Evolutionary conservation across 495 filamentous ascomycete genomes (phyloP), one percentile per base, ranked within the genome.

Genomic region (Chaetomium fimeti): DNA sequence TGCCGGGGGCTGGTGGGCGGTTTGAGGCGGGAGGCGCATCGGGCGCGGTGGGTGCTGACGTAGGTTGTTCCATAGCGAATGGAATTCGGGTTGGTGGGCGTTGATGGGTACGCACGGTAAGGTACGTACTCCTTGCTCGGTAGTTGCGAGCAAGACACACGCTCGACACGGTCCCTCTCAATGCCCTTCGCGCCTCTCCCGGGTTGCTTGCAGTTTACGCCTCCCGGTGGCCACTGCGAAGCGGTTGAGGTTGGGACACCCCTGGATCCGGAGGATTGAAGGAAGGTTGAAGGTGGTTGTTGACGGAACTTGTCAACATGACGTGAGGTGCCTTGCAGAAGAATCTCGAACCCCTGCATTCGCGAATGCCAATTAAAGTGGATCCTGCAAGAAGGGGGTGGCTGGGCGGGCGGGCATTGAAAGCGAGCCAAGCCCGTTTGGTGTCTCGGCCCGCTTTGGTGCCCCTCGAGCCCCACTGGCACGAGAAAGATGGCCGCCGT

Each of bases 21-120:
- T 27, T 57, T 27, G 69, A 45, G 61, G 61, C 62, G 65, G 67
- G 29, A 13, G 49, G 59, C 36, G 65, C 61, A 63, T 71, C 67
- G 32, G 67, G 15, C 36, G 51, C 36, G 42, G 61, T 52, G 54
- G 52, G 45, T 22, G 69, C 20, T 49, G 63, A 60, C 38, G 53
- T 48, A 40, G 68, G 40, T 49, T 68, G 65, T 55, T 69, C 69
- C 71, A 73, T 73, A 5, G 2, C 40, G 38, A 36, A 36, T 55
- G 15, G 20, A 51, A 51, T 22, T 6, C 12, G 32, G 40, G 18
- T 9, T 36, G 40, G 40, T 15, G 13, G 40, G 2, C 3, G 1
- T 40, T 43, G 40, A 43, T 43, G 40, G 32, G 5, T 4, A 9
- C 32, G 32, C 32, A 9, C 32, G 32, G n/a, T n/a, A n/a, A n/a